These are phyloP conservation scores for Colletotrichum sp. DNA, from an alignment of 2,329 filamentous ascomycete genomes.

Conservation along the genomic window DNA sequence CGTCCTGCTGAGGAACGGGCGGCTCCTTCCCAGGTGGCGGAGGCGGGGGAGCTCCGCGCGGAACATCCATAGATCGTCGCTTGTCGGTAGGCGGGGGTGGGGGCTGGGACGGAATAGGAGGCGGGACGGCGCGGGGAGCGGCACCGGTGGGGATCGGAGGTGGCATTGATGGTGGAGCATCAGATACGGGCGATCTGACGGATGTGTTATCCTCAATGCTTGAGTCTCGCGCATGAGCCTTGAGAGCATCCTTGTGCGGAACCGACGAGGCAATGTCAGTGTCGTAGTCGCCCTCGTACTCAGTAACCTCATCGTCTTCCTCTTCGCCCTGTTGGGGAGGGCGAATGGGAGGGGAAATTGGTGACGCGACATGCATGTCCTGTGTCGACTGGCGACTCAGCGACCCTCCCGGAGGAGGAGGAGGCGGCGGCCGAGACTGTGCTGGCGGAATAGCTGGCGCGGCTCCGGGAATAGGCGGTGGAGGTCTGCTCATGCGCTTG, in stretches of 20 bases:
- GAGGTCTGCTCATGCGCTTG: slow-evolving; percentile 62
- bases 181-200: slow-evolving; percentile 58
- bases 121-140: slow-evolving; percentile 66
- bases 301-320: slow-evolving; percentile 78
- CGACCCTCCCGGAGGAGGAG: slow-evolving; percentile 62
- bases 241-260: slow-evolving; percentile 93
- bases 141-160: slow-evolving; percentile 61
- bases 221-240: slow-evolving; percentile 77
- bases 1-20: slow-evolving; percentile 42
- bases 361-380: slow-evolving; percentile 52
- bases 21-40: slow-evolving; percentile 57
- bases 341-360: slow-evolving; percentile 42
- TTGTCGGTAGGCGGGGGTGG: slow-evolving; percentile 56
- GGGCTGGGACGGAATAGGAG: slow-evolving; percentile 68
- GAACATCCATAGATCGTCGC: slow-evolving; percentile 72
- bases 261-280: slow-evolving; percentile 94
- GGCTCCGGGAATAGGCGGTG: slow-evolving; percentile 65
- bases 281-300: slow-evolving; percentile 98
- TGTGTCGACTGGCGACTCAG: slow-evolving; percentile 64
- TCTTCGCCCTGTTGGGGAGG: slow-evolving; percentile 68
- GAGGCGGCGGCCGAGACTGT: slow-evolving; percentile 69
- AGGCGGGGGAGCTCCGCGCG: slow-evolving; percentile 73
- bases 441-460: slow-evolving; percentile 50
- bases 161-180: slow-evolving; percentile 49
- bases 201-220: slow-evolving; percentile 75